Base-by-base conservation (phyloP, 495 filamentous ascomycete genomes). In the Chlorociboria aeruginascens region DNA sequence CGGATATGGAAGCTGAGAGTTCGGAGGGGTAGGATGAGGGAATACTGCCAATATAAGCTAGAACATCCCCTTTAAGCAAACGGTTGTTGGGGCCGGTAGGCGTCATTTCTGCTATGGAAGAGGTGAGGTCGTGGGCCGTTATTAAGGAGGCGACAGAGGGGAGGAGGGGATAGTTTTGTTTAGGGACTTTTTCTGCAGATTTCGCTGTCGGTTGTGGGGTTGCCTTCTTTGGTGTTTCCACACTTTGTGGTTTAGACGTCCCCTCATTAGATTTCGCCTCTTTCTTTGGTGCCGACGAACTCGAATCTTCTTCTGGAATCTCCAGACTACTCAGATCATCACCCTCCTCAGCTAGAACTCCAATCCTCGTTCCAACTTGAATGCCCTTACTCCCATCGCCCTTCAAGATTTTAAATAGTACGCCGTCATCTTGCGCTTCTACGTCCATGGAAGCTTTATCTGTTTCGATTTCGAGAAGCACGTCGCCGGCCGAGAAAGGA, bases 61-160 rank as follows among this genome's bases (percentile, higher is more conserved):
- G 77, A 8, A 98, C 86, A 61, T 98, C 92, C 40, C 92, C 92
- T 68, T 98, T 98, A 32, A 98, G 73, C 36, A 98, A 70, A 40
- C 93, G 82, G 40, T 89, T 89, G 62, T 81, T 84, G 32, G 92
- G 92, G 12, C 92, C 92, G 28, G 82, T 89, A 8, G 86, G 80
- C 16, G 78, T 83, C 61, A 98, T 96, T 58, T 83, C 80, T 62
- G 81, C 72, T 29, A 83, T 66, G 50, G 83, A 85, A 20, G 79
- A 79, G 37, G 83, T 71, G 28, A 97, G 64, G 48, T 77, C 78
- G 57, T 92, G 79, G 61, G 82, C 71, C 63, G 83, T 81, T 37
- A 98, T 74, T 34, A 97, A 73, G 54, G 84, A 79, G 58, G 68
- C 69, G 35, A 98, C 89, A 11, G 92, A 92, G 17, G 92, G 92